phyloP scores from a whole-genome alignment of 768 basidiomycete genomes.

The Hygrophorus pudorinus region DNA sequence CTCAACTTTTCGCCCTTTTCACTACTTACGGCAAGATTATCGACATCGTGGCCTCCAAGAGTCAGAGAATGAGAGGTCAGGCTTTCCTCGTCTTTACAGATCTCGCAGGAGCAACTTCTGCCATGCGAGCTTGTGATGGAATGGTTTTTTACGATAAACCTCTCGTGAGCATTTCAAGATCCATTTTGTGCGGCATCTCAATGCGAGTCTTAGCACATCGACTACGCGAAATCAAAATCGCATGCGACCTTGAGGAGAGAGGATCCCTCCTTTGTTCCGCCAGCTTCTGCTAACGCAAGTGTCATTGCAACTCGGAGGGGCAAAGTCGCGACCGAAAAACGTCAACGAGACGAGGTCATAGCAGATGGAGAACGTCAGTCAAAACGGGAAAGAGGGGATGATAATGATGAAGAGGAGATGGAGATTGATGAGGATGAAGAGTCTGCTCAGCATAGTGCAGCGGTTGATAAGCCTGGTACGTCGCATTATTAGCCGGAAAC shows the following conservation, averaged over 20 bases:
- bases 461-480: conserved; percentile 33
- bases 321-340: conserved; percentile 39
- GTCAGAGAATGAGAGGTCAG: conserved; percentile 80
- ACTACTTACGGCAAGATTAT: conserved; percentile 89
- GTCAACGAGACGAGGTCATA: conserved; percentile 53
- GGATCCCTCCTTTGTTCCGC: conserved; percentile 75
- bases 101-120: conserved; percentile 82
- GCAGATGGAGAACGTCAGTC: conserved; percentile 41
- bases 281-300: conserved; percentile 53
- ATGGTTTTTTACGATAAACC: conserved; percentile 91
- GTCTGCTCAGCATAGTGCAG: conserved; percentile 22
- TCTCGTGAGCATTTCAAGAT: conserved; percentile 46
- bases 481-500: conserved; percentile 19
- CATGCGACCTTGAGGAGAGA: conserved; percentile 72
- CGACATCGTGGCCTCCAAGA: conserved; percentile 87
- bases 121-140: conserved; percentile 87
- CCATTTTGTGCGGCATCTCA: conserved; percentile 6
- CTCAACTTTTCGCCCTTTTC: conserved; percentile 81
- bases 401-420: conserved; percentile 82
- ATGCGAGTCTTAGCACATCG: conserved; percentile 57
- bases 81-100: conserved; percentile 96
- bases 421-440: conserved; percentile 91
- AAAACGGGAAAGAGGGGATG: conserved; percentile 65
- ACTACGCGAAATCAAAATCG: conserved; percentile 84
- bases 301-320: conserved; percentile 22